phyloP scores from a whole-genome alignment of 345 rosid species.

The Melaleuca alternifolia region DNA sequence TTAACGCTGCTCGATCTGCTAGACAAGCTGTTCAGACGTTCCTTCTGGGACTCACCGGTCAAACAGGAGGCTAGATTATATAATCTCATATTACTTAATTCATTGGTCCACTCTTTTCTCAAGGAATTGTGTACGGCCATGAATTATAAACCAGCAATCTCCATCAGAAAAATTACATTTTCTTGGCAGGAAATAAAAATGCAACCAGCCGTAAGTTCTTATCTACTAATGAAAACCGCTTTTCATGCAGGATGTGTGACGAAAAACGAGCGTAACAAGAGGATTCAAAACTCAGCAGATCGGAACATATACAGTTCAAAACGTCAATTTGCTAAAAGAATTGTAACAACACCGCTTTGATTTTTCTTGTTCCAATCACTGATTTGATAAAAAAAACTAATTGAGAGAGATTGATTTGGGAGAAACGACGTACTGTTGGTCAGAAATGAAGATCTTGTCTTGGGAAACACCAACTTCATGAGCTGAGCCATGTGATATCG shows the following conservation, averaged over 20 bases:
- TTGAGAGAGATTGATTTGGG: background rate
- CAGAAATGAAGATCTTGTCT: background rate
- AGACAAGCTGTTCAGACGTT: background rate
- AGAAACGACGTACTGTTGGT: background rate
- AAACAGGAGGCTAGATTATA: background rate
- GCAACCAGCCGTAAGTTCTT: background rate
- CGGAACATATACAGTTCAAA: background rate
- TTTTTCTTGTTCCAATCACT: background rate
- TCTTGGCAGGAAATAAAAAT: background rate
- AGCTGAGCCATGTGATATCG: background rate
- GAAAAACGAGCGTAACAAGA: background rate
- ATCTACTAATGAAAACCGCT: background rate
- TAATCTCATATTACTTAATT: background rate
- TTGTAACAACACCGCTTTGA: background rate
- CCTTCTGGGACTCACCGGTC: background rate
- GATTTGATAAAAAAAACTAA: background rate
- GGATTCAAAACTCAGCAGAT: background rate
- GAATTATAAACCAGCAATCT: background rate
- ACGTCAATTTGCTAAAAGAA: background rate
- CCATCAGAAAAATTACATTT: background rate
- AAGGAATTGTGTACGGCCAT: background rate
- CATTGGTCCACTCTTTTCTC: background rate
- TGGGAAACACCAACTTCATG: background rate
- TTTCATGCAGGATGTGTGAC: background rate
- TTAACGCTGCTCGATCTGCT: constrained; percentile 36